Conservation (phyloP, 2,329 filamentous ascomycete genomes). For the Camptophora hylomeconis region DNA sequence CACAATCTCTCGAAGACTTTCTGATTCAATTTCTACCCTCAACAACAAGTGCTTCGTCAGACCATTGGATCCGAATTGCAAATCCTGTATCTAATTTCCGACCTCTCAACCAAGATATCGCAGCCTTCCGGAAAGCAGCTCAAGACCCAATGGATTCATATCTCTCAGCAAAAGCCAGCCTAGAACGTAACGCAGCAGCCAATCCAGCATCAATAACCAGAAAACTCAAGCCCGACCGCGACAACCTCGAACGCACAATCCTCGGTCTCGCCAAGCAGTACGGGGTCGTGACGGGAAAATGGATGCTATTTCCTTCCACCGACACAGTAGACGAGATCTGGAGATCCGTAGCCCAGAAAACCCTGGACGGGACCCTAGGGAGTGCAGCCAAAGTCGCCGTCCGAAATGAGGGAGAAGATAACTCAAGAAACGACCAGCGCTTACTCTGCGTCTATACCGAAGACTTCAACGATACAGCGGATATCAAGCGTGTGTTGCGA, state of each 20-base stretch:
- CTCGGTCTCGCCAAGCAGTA: conserved; percentile 44
- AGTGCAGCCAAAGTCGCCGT: conserved; percentile 61
- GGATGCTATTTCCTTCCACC: conserved; percentile 57
- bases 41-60: conserved; percentile 23
- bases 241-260: conserved; percentile 40
- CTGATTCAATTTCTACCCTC: conserved; percentile 54
- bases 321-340: conserved; percentile 49
- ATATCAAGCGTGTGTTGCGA: conserved; percentile 55
- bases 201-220: conserved; percentile 18
- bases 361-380: conserved; percentile 57
- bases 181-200: conserved; percentile 28
- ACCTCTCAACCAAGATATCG: conserved; percentile 32
- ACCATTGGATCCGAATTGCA: conserved; percentile 60
- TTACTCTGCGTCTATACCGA: conserved; percentile 68
- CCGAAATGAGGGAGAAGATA: conserved; percentile 29
- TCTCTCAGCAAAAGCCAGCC: conserved; percentile 34
- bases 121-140: conserved; percentile 39
- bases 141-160: conserved; percentile 42
- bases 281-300: conserved; percentile 33
- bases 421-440: conserved; percentile 23
- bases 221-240: conserved; percentile 29
- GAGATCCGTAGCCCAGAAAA: conserved; percentile 53
- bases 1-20: conserved; percentile 53
- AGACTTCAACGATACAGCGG: conserved; percentile 56
- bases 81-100: conserved; percentile 40